Evolutionary conservation across 163 green algal genomes (phyloP).

Genomic region (Volvox carteri): DNA sequence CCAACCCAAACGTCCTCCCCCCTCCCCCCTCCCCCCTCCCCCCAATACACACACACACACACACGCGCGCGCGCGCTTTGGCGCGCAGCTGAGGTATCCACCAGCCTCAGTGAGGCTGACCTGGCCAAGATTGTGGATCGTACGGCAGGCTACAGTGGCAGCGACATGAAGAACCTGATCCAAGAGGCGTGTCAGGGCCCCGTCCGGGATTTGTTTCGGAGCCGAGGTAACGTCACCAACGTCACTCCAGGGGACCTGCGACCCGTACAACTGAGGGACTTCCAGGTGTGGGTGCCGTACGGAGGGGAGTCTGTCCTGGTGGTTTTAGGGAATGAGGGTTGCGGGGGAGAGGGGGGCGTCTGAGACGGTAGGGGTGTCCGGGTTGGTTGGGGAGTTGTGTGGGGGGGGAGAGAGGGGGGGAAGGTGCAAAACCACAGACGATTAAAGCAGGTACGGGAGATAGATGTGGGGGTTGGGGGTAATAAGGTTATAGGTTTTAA

Average conservation of each 20-base stretch:
- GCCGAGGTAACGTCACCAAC: slow-evolving; percentile 65
- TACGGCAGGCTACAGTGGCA: slow-evolving; percentile 92
- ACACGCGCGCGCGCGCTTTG: background rate
- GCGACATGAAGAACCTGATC: slow-evolving; percentile 92
- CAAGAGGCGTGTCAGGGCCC: slow-evolving; percentile 90
- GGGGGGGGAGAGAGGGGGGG: no score
- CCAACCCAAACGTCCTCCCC: background rate
- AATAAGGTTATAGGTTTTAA: no score
- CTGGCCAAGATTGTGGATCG: slow-evolving; percentile 80
- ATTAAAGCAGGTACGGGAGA: no score
- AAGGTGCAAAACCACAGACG: no score
- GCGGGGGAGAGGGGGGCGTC: background rate
- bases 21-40: background rate
- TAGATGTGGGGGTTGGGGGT: no score
- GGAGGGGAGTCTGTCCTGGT: background rate
- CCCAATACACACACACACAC: no score
- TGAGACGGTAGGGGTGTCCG: no score
- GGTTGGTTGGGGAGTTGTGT: background rate
- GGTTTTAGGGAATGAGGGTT: background rate
- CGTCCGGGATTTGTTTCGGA: slow-evolving; percentile 82
- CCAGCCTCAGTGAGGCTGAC: slow-evolving; percentile 70
- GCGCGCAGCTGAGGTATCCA: slow-evolving; percentile 38
- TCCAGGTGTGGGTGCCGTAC: slow-evolving; percentile 67
- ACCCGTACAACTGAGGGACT: slow-evolving; percentile 85
- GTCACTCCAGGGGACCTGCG: slow-evolving; percentile 84